phyloP scores from a whole-genome alignment of 371 early-diverging fungal species.

The Mucor irregularis region DNA sequence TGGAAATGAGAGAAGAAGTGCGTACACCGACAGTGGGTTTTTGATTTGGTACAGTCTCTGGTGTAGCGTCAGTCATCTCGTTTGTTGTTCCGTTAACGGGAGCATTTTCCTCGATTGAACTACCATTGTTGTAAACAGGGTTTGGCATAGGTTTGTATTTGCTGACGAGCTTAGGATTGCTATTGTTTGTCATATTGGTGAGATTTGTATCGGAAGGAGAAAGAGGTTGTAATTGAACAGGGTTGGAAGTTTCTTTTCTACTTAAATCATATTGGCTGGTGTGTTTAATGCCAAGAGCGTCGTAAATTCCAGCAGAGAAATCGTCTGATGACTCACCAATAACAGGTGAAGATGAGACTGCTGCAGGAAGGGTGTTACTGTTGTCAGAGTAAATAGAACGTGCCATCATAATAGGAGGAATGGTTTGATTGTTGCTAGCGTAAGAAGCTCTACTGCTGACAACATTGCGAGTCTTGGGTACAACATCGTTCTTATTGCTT shows the following conservation, averaged over 20 bases:
- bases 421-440: background rate
- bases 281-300: slow-evolving; percentile 5
- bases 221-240: background rate
- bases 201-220: background rate
- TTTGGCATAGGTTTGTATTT: slow-evolving; percentile 24
- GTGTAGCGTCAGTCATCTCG: background rate
- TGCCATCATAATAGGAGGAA: slow-evolving; percentile 7
- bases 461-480: background rate
- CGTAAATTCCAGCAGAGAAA: slow-evolving; percentile 6
- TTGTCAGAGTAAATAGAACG: background rate
- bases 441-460: background rate
- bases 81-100: background rate
- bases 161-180: background rate
- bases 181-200: background rate
- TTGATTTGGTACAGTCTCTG: slow-evolving; percentile 2
- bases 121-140: slow-evolving; percentile 4
- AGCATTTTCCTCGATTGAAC: background rate
- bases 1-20: background rate
- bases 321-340: background rate
- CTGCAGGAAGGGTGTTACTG: background rate
- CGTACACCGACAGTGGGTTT: background rate
- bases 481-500: background rate
- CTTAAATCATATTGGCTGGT: background rate
- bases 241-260: background rate
- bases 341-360: background rate